Evolutionary conservation across 2,329 filamentous ascomycete species (phyloP).

Genomic region (Cephalotrichum gorgonifer): DNA sequence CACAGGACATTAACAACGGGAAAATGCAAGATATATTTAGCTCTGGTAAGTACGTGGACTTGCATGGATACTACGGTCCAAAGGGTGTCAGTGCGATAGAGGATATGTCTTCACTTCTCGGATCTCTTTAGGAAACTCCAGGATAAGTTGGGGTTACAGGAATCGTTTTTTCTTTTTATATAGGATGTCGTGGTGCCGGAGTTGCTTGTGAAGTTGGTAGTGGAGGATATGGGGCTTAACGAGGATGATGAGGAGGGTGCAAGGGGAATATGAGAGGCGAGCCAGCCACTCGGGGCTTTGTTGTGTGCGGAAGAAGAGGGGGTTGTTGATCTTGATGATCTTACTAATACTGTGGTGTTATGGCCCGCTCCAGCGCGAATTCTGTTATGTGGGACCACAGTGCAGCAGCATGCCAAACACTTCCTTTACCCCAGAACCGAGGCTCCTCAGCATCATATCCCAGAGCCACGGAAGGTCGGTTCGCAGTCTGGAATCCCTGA

Average conservation of each 20-base stretch:
- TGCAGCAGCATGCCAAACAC: not conserved
- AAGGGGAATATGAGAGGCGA: too few species aligned
- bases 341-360: not conserved
- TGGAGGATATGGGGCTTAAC: too few species aligned
- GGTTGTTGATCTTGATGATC: too few species aligned
- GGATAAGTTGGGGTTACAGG: too few species aligned
- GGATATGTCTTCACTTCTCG: not conserved
- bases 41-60: not conserved
- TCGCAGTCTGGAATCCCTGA: not conserved
- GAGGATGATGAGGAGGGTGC: too few species aligned
- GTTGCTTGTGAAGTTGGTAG: too few species aligned
- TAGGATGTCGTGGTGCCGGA: not conserved
- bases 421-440: not conserved
- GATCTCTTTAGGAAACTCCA: too few species aligned
- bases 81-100: not conserved
- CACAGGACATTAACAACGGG: too few species aligned
- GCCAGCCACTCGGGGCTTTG: too few species aligned
- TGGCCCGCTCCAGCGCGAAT: not conserved
- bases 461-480: not conserved
- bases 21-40: too few species aligned
- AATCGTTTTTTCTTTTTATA: not conserved
- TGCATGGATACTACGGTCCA: not conserved
- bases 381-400: not conserved
- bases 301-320: too few species aligned
- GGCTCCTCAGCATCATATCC: not conserved